phyloP scores from a whole-genome alignment of 768 basidiomycete genomes.

The Boletellus sp. region DNA sequence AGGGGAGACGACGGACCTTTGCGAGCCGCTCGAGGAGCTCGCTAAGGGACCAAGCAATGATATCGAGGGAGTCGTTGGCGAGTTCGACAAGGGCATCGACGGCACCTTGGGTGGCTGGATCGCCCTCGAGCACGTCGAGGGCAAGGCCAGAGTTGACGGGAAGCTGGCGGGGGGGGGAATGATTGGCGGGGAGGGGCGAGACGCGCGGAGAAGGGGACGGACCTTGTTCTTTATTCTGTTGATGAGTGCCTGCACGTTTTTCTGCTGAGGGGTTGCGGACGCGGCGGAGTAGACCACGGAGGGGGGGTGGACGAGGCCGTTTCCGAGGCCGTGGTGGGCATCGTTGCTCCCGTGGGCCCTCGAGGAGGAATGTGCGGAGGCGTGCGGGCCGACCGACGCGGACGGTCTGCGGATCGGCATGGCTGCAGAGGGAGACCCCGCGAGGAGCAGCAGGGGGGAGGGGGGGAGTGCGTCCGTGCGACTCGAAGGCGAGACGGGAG shows the following conservation, averaged over 20 bases:
- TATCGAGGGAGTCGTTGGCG: conserved; percentile 70
- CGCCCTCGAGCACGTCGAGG: conserved; percentile 70
- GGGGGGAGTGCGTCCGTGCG: conserved; percentile 18
- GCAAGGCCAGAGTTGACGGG: conserved; percentile 80
- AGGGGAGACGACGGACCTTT: conserved; percentile 48
- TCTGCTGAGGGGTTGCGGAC: conserved; percentile 66
- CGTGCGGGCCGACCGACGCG: conserved; percentile 46
- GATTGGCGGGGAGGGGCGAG: background rate
- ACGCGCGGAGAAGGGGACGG: conserved; percentile 13
- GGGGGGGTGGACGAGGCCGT: conserved; percentile 31
- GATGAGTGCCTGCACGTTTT: conserved; percentile 76
- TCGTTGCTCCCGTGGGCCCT: conserved; percentile 63
- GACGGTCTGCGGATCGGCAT: conserved; percentile 62
- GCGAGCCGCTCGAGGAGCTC: conserved; percentile 75
- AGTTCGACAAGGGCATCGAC: conserved; percentile 80
- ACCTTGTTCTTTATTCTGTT: conserved; percentile 82
- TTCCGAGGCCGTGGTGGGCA: conserved; percentile 45
- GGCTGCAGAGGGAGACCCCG: conserved; percentile 18
- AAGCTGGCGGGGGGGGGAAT: conserved; percentile 45
- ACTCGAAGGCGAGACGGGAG: conserved; percentile 14
- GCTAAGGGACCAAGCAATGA: conserved; percentile 74
- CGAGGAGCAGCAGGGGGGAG: conserved; percentile 12
- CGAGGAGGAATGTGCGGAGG: conserved; percentile 34
- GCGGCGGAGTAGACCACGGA: conserved; percentile 37
- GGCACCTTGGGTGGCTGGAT: conserved; percentile 69